Evolutionary conservation across 805 yeast species (phyloP).

Genomic region (Diddensiella caesifluorescens): DNA sequence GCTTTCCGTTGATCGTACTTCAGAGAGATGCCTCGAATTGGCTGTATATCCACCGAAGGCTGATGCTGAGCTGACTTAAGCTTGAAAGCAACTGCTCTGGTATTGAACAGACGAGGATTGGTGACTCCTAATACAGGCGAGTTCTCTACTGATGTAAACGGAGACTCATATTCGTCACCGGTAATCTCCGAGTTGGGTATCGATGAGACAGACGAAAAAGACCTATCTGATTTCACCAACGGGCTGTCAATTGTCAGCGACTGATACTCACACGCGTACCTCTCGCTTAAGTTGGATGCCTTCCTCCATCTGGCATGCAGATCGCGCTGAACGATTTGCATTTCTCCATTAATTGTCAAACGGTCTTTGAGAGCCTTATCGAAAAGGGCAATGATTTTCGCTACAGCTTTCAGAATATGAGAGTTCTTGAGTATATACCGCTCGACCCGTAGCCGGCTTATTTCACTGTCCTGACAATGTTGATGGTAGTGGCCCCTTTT

Average conservation of each 20-base stretch:
- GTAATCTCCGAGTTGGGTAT: not conserved
- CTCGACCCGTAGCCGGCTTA: conserved; percentile 10
- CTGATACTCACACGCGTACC: not conserved
- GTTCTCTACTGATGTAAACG: conserved; percentile 5
- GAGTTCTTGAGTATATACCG: conserved; percentile 14
- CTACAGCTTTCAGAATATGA: conserved; percentile 14
- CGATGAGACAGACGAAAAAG: not conserved
- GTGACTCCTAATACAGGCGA: conserved; percentile 3
- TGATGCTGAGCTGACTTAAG: too few species aligned
- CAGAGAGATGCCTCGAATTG: conserved; percentile 1
- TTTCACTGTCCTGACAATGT: not conserved
- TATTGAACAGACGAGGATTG: not conserved
- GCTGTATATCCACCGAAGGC: conserved; percentile 4
- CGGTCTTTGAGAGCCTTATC: conserved; percentile 20
- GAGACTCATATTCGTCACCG: conserved; percentile 3
- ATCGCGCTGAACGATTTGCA: conserved; percentile 10
- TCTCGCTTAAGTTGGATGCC: conserved; percentile 3
- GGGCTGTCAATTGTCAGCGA: conserved; percentile 1
- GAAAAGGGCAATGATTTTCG: conserved; percentile 15
- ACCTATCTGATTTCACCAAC: not conserved
- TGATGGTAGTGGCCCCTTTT: too few species aligned
- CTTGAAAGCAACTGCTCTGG: not conserved
- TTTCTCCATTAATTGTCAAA: conserved; percentile 14
- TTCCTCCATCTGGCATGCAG: conserved; percentile 17
- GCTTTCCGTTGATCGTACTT: too few species aligned